These are phyloP conservation scores for Colletotrichum destructivum DNA, from an alignment of 2,329 filamentous ascomycete species.

Conservation along the genomic window DNA sequence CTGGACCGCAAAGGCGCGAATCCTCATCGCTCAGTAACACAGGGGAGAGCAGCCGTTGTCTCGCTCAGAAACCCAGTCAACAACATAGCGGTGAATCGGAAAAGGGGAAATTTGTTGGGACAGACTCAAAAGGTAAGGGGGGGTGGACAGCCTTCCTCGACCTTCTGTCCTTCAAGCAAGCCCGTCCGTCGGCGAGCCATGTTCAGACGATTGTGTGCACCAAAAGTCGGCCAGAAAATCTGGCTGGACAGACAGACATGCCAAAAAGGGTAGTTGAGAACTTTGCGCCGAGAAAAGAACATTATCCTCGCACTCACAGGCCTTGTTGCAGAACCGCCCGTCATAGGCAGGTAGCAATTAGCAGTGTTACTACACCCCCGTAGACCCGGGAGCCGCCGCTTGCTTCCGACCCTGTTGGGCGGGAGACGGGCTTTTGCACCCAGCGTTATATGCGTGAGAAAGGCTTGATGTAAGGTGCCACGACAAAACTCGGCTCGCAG, in stretches of 20 bases:
- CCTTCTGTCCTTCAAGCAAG: not conserved
- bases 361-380: not conserved
- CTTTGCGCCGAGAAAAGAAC: not conserved
- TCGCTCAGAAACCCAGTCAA: constrained; percentile 25
- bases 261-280: not conserved
- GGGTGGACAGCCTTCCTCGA: not conserved
- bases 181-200: constrained; percentile 3
- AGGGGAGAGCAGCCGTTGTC: constrained; percentile 9
- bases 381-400: constrained; percentile 31
- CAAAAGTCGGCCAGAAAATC: constrained; percentile 1
- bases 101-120: constrained; percentile 36
- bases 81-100: constrained; percentile 35
- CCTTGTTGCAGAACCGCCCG: constrained; percentile 22
- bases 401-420: constrained; percentile 37
- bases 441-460: constrained; percentile 26
- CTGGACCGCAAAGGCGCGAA: not conserved
- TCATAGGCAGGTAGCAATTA: constrained; percentile 22
- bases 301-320: not conserved
- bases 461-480: constrained; percentile 40
- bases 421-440: constrained; percentile 28
- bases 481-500: constrained; percentile 34
- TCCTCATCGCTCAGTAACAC: not conserved
- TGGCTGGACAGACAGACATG: constrained; percentile 2
- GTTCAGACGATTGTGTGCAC: constrained; percentile 11
- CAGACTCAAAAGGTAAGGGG: not conserved